Conservation (phyloP, 192 early-diverging fungal species). For the Tieghemiomyces parasiticus region DNA sequence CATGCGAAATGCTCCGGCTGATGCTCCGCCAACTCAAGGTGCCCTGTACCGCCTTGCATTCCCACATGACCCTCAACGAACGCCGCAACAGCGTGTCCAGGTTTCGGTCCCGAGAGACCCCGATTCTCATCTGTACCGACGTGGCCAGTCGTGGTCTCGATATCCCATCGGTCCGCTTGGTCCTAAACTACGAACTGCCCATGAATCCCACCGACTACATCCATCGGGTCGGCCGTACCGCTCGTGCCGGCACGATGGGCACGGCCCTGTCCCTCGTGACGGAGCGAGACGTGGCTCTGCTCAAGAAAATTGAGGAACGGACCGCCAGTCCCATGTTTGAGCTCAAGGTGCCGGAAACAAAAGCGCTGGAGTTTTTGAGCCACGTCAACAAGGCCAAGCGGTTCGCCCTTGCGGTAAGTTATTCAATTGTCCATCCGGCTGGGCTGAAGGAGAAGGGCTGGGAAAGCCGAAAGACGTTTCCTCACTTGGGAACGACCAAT, state of each 20-base stretch:
- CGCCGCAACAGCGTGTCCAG: constrained; percentile 79
- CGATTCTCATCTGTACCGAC: constrained; percentile 89
- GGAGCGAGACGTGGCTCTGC: constrained; percentile 70
- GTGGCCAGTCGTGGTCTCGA: constrained; percentile 96
- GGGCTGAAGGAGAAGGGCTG: too few species aligned
- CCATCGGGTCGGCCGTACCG: constrained; percentile 96
- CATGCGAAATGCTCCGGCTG: constrained; percentile 69
- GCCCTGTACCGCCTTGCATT: constrained; percentile 78
- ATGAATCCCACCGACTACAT: constrained; percentile 93
- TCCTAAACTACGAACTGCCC: constrained; percentile 93
- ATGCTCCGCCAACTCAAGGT: constrained; percentile 88
- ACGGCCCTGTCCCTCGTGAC: constrained; percentile 74
- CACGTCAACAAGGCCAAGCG: constrained; percentile 79
- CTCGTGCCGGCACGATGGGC: constrained; percentile 89
- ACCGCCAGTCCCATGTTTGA: constrained; percentile 72
- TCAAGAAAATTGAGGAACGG: constrained; percentile 82
- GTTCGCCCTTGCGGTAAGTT: constrained; percentile 67
- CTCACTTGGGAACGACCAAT: too few species aligned
- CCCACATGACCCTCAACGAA: constrained; percentile 84
- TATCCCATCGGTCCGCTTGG: constrained; percentile 84
- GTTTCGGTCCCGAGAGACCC: constrained; percentile 78
- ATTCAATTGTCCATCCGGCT: too few species aligned
- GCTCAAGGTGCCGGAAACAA: constrained; percentile 58
- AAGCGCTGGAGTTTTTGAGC: constrained; percentile 69
- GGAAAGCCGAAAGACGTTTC: too few species aligned